Percentiles rank a stretch among this genome's conserved stretches.
These are phyloP conservation scores for Betula pendula DNA, from an alignment of 306 rosid genomes.

Conservation along the genomic window DNA sequence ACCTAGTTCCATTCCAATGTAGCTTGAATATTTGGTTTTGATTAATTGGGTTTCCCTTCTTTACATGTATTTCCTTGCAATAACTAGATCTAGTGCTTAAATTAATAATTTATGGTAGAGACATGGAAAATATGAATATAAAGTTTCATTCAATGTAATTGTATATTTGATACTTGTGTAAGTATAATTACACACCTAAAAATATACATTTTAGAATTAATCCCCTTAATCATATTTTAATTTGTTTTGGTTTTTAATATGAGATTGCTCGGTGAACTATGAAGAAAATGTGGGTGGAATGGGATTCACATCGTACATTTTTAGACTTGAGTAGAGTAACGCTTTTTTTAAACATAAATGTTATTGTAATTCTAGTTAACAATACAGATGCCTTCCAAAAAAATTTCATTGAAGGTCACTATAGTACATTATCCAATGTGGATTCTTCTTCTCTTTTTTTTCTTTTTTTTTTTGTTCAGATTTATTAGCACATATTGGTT, in stretches of 20 bases:
- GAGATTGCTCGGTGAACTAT: background rate
- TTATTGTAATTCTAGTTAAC: background rate
- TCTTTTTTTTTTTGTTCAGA: background rate
- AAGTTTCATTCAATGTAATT: background rate
- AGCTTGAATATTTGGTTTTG: no score
- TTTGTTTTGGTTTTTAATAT: no score
- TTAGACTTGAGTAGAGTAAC: background rate
- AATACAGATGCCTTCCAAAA: background rate
- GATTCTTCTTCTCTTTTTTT: background rate
- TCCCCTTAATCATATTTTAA: background rate
- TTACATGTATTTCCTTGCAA: background rate
- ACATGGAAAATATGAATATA: background rate
- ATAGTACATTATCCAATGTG: slow-evolving; percentile 1
- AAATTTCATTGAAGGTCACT: background rate
- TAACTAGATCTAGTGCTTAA: background rate
- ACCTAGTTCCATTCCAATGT: no score
- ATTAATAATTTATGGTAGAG: background rate
- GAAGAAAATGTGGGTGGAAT: background rate
- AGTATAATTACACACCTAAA: background rate
- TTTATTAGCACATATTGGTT: background rate
- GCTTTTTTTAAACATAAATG: background rate
- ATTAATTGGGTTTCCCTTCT: no score
- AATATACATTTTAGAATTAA: no score
- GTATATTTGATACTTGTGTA: background rate
- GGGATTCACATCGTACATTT: background rate